Percentiles rank a stretch among this genome's conserved stretches.
Evolutionary conservation across 257 asterid species (phyloP).

Genomic region (Solanum dulcamara): DNA sequence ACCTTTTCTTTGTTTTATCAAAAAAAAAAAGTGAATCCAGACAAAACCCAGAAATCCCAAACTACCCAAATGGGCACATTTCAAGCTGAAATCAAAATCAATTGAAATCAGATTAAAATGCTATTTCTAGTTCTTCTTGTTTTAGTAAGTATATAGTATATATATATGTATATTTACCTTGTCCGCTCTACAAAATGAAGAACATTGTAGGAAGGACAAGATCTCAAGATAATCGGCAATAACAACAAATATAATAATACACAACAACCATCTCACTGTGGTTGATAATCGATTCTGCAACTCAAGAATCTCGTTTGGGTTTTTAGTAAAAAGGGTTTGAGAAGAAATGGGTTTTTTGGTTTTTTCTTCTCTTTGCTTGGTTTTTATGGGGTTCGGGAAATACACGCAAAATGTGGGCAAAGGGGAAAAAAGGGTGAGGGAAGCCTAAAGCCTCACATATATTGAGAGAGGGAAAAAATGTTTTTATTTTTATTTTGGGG

Average conservation of each 20-base stretch:
- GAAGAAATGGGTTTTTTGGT: not conserved
- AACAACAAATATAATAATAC: not conserved
- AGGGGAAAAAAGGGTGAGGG: not conserved
- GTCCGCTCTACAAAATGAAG: constrained; percentile 15
- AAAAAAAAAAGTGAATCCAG: not conserved
- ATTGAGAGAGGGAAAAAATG: not conserved
- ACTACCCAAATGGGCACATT: not conserved
- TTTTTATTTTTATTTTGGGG: too few relatives aligned
- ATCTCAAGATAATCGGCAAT: not conserved
- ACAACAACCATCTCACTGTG: not conserved
- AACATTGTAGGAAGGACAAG: constrained; percentile 6
- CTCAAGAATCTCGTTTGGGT: not conserved
- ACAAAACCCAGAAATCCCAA: not conserved
- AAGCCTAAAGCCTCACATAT: not conserved
- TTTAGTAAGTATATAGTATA: not conserved
- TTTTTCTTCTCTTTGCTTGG: not conserved
- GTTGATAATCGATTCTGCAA: not conserved
- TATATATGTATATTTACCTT: constrained; percentile 1
- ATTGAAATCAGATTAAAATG: not conserved
- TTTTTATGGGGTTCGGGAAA: not conserved
- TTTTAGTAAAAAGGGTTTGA: not conserved
- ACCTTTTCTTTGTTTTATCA: not conserved
- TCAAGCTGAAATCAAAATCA: not conserved
- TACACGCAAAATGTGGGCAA: constrained; percentile 2
- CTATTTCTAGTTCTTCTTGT: not conserved